Evolutionary conservation across 495 filamentous ascomycete species (phyloP).

Genomic region (Talaromyces trachyspermus): DNA sequence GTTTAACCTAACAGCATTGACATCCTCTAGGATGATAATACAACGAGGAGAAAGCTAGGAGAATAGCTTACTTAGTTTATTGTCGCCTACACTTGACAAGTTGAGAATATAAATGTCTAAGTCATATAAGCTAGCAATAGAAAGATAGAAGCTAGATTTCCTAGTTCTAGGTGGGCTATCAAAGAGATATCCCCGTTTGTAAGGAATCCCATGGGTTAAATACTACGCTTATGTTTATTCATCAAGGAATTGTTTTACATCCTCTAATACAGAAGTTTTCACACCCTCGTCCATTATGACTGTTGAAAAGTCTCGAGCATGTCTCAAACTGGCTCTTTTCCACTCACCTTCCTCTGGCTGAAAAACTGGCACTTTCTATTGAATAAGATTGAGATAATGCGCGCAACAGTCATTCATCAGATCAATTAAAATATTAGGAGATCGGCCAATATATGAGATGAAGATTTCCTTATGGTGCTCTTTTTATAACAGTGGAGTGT

Average conservation of each 20-base stretch:
- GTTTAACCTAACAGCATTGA: constrained; percentile 50
- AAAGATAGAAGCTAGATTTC: constrained; percentile 57
- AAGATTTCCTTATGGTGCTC: constrained; percentile 8
- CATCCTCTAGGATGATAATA: constrained; percentile 58
- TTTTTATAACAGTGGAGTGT: constrained; percentile 15
- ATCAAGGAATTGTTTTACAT: constrained; percentile 13
- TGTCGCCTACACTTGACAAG: constrained; percentile 18
- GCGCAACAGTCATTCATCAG: constrained; percentile 15
- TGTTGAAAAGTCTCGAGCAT: neutral
- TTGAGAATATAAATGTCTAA: constrained; percentile 53
- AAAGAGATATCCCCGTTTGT: constrained; percentile 55
- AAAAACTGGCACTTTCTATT: constrained; percentile 7
- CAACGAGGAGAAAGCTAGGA: constrained; percentile 48
- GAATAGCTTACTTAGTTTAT: constrained; percentile 34
- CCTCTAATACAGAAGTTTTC: constrained; percentile 11
- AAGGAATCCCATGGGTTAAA: constrained; percentile 52
- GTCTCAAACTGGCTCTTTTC: constrained; percentile 1
- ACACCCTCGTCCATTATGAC: constrained; percentile 6
- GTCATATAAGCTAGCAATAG: constrained; percentile 52
- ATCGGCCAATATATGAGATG: neutral
- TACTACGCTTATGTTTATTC: constrained; percentile 22
- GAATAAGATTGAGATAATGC: constrained; percentile 14
- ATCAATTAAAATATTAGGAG: constrained; percentile 12
- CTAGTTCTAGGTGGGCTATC: constrained; percentile 65
- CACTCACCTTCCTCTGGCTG: constrained; percentile 4